These are phyloP conservation scores for Eucalyptus leucophloia DNA, from an alignment of 345 rosid genomes.

Conservation along the genomic window DNA sequence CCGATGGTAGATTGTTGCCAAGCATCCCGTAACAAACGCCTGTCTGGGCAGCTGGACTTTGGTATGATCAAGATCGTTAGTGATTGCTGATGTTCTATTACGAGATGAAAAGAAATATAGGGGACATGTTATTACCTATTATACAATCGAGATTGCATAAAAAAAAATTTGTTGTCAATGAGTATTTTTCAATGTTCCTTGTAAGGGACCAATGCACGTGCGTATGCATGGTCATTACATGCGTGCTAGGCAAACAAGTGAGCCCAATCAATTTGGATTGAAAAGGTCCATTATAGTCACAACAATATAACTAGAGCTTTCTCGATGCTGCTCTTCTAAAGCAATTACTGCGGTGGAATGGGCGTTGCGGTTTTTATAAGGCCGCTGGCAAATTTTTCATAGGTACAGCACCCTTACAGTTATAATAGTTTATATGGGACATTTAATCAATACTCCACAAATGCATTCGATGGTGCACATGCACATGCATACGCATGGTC, in stretches of 20 bases:
- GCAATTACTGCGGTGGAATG: neutral
- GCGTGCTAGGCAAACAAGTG: neutral
- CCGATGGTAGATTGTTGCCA: constrained; percentile 38
- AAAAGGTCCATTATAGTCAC: neutral
- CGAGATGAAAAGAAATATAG: neutral
- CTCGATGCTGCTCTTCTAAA: neutral
- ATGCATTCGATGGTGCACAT: neutral
- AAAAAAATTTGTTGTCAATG: neutral
- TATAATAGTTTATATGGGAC: no score
- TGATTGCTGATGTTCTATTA: neutral
- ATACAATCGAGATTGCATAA: neutral
- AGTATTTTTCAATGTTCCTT: neutral
- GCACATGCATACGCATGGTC: no score
- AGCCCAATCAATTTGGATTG: neutral
- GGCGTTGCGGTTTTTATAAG: neutral
- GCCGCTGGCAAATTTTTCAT: neutral
- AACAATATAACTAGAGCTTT: neutral
- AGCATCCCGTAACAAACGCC: constrained; percentile 65
- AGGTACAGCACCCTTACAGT: no score
- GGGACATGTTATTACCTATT: neutral
- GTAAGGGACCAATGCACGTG: neutral
- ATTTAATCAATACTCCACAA: no score
- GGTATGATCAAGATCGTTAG: neutral
- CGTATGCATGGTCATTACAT: neutral
- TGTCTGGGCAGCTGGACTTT: constrained; percentile 28